Percentiles rank a stretch among this genome's conserved stretches.
phyloP scores from a whole-genome alignment of 768 basidiomycete genomes.

The Lactifluus rugatus region DNA sequence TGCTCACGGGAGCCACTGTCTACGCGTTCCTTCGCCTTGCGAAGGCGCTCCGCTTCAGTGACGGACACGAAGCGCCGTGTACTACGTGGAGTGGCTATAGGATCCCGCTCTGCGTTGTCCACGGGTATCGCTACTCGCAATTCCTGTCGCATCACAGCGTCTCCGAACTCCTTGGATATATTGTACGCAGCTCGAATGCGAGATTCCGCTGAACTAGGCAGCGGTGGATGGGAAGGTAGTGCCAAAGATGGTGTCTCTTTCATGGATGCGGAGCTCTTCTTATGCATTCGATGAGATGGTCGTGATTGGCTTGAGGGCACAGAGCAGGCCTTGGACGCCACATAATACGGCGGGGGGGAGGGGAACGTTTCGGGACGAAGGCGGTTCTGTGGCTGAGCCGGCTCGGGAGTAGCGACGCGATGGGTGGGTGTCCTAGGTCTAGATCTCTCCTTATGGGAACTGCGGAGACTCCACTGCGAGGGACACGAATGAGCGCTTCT shows the following conservation, averaged over 20 bases:
- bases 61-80: conserved; percentile 1
- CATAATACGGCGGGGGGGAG: background rate
- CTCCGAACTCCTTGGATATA: conserved; percentile 3
- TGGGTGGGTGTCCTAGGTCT: background rate
- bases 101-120: background rate
- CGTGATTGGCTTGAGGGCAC: background rate
- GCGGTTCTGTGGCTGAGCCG: background rate
- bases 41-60: background rate
- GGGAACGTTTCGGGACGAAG: background rate
- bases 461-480: background rate
- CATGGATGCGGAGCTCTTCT: background rate
- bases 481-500: background rate
- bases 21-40: background rate
- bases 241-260: background rate
- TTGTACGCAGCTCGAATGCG: conserved; percentile 10
- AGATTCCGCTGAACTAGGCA: background rate
- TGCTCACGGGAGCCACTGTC: background rate
- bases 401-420: background rate
- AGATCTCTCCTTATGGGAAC: background rate
- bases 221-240: background rate
- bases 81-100: background rate
- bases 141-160: conserved; percentile 7
- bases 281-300: background rate
- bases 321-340: background rate
- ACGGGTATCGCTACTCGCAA: background rate